Conservation (phyloP, 495 filamentous ascomycete species). For the Venustampulla echinocandica region DNA sequence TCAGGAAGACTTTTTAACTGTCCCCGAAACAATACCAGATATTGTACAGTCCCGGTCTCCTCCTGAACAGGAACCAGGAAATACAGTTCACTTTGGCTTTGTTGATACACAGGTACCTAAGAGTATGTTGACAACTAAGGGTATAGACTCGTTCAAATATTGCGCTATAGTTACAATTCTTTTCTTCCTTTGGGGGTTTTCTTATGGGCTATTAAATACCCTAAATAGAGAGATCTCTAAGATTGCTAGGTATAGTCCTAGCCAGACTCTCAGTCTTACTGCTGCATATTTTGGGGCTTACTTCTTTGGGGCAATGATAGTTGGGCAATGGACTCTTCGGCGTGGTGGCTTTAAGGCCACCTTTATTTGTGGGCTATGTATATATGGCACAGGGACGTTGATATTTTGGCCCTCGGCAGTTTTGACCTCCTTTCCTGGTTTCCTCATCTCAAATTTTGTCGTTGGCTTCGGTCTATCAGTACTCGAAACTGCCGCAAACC, state of each 20-base stretch:
- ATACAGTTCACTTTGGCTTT: slow-evolving; percentile 62
- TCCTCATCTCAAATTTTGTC: slow-evolving; percentile 56
- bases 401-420: slow-evolving; percentile 62
- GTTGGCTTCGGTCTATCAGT: slow-evolving; percentile 57
- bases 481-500: slow-evolving; percentile 59
- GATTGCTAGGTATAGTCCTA: slow-evolving; percentile 29
- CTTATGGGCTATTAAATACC: slow-evolving; percentile 71
- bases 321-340: slow-evolving; percentile 56
- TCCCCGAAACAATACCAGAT: too few relatives aligned
- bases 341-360: slow-evolving; percentile 48
- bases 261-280: slow-evolving; percentile 32
- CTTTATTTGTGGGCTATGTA: slow-evolving; percentile 49
- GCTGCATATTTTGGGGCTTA: slow-evolving; percentile 43
- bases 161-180: slow-evolving; percentile 61
- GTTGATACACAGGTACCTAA: slow-evolving; percentile 71
- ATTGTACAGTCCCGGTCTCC: slow-evolving; percentile 14
- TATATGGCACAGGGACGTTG: slow-evolving; percentile 54
- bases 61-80: slow-evolving; percentile 12
- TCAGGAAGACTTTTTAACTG: slow-evolving; percentile 54
- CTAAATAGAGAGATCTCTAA: slow-evolving; percentile 51
- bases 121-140: slow-evolving; percentile 57
- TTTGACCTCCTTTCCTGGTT: slow-evolving; percentile 51
- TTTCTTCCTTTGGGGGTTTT: slow-evolving; percentile 85
- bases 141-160: slow-evolving; percentile 39
- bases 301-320: slow-evolving; percentile 55